Percentiles rank a stretch among this genome's conserved stretches.
Conservation (phyloP, 352 stramenopile species). For the Phytopythium aichiense region DNA sequence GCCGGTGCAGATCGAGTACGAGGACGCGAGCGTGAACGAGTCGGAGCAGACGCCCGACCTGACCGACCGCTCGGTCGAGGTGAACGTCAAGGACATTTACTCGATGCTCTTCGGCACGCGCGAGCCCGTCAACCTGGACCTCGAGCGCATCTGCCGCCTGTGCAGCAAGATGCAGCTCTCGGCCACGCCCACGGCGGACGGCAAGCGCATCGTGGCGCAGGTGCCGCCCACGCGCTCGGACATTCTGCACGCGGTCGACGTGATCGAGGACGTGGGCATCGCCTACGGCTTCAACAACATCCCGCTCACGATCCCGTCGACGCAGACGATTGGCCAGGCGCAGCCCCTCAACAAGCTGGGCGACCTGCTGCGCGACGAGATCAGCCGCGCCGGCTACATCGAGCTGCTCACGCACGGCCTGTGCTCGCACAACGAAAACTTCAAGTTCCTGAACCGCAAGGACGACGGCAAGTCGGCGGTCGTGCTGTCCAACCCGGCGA, state of each 20-base stretch:
- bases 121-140: slow-evolving; percentile 74
- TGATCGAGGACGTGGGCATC: slow-evolving; percentile 99
- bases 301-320: slow-evolving; percentile 92
- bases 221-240: slow-evolving; percentile 97
- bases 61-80: slow-evolving; percentile 84
- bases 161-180: slow-evolving; percentile 99
- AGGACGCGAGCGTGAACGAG: slow-evolving; percentile 66
- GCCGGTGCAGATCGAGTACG: slow-evolving; percentile 96
- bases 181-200: slow-evolving; percentile 58
- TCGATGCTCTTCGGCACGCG: slow-evolving; percentile 85
- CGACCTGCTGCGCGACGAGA: slow-evolving; percentile 97
- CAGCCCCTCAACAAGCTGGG: slow-evolving; percentile 98
- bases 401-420: slow-evolving; percentile 98
- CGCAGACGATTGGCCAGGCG: slow-evolving; percentile 93
- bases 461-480: slow-evolving; percentile 90
- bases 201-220: slow-evolving; percentile 85
- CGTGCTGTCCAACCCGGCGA: slow-evolving; percentile 97
- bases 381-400: slow-evolving; percentile 96
- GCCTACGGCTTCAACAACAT: slow-evolving; percentile 99
- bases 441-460: slow-evolving; percentile 88
- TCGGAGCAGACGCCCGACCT: slow-evolving; percentile 92
- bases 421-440: slow-evolving; percentile 98
- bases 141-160: slow-evolving; percentile 88
- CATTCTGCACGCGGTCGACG: slow-evolving; percentile 98
- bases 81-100: slow-evolving; percentile 84